A percentile compares a stretch with the other conserved stretches of the same genome.
Evolutionary conservation across 352 stramenopile genomes (phyloP).

Genomic region (Blastocystis sp.): DNA sequence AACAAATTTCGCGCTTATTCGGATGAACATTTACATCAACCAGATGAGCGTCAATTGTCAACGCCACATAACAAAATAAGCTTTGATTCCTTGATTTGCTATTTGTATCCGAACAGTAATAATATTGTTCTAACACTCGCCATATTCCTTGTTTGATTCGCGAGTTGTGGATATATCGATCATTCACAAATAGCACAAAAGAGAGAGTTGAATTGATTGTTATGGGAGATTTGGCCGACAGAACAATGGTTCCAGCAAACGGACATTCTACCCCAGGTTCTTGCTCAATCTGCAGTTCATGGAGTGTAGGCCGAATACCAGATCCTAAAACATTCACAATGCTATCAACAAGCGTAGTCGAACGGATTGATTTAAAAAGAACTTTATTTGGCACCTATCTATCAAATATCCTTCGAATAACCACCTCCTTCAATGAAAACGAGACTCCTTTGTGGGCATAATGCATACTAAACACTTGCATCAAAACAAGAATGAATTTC

Average conservation of each 20-base stretch:
- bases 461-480: constrained; percentile 50
- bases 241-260: constrained; percentile 5
- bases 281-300: not conserved
- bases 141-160: constrained; percentile 81
- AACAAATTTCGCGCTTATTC: constrained; percentile 91
- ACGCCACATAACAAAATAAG: constrained; percentile 92
- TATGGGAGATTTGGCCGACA: constrained; percentile 2
- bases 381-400: not conserved
- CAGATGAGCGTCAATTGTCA: constrained; percentile 82
- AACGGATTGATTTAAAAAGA: constrained; percentile 1
- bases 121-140: constrained; percentile 37
- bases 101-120: constrained; percentile 54
- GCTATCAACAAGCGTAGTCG: constrained; percentile 1
- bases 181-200: constrained; percentile 93
- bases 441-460: constrained; percentile 77
- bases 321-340: constrained; percentile 25
- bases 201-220: constrained; percentile 60
- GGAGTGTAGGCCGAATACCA: not conserved
- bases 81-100: constrained; percentile 65
- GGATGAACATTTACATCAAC: constrained; percentile 98
- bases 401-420: not conserved
- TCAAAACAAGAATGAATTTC: not conserved
- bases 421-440: constrained; percentile 72
- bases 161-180: constrained; percentile 84
- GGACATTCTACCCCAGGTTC: constrained; percentile 33